Percentiles rank a stretch among this genome's conserved stretches.
Conservation (phyloP, 2,329 filamentous ascomycete species). For the Diplodia corticola region DNA sequence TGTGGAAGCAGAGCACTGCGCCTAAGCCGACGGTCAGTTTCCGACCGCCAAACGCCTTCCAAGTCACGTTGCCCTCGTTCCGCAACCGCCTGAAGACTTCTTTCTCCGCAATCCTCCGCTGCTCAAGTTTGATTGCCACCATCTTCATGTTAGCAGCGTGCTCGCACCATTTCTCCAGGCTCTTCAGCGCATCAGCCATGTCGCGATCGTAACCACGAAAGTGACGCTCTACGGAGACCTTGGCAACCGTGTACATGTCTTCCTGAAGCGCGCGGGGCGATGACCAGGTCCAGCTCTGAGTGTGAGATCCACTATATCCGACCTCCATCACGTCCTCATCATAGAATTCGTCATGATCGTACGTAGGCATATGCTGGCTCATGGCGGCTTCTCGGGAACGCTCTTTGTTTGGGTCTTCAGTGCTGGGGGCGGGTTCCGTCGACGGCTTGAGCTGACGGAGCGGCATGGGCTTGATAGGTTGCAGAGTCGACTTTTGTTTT, state of each 20-base stretch:
- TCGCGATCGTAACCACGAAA: slow-evolving; percentile 18
- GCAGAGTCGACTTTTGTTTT: background rate
- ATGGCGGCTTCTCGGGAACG: background rate
- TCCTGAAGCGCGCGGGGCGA: slow-evolving; percentile 4
- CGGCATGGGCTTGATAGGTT: background rate
- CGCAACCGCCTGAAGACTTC: background rate
- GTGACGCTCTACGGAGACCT: slow-evolving; percentile 18
- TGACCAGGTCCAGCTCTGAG: slow-evolving; percentile 18
- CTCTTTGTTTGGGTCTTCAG: background rate
- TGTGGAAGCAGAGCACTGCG: slow-evolving; percentile 40
- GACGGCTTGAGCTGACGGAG: background rate
- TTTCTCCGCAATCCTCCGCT: slow-evolving; percentile 15
- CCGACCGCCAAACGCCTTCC: slow-evolving; percentile 11
- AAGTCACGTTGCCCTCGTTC: background rate
- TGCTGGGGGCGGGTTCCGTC: background rate
- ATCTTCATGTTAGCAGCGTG: slow-evolving; percentile 11
- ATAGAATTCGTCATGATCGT: background rate
- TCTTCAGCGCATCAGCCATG: slow-evolving; percentile 4
- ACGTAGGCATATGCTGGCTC: background rate
- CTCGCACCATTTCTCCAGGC: slow-evolving; percentile 17
- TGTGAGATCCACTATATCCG: slow-evolving; percentile 6
- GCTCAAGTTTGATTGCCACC: slow-evolving; percentile 2
- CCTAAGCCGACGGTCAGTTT: slow-evolving; percentile 20
- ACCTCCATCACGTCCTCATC: background rate
- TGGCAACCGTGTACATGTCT: slow-evolving; percentile 9